Evolutionary conservation across 2,329 filamentous ascomycete species (phyloP), one percentile per base, ranked within the genome.

Genomic region (Penicillium aurantiogriseum): DNA sequence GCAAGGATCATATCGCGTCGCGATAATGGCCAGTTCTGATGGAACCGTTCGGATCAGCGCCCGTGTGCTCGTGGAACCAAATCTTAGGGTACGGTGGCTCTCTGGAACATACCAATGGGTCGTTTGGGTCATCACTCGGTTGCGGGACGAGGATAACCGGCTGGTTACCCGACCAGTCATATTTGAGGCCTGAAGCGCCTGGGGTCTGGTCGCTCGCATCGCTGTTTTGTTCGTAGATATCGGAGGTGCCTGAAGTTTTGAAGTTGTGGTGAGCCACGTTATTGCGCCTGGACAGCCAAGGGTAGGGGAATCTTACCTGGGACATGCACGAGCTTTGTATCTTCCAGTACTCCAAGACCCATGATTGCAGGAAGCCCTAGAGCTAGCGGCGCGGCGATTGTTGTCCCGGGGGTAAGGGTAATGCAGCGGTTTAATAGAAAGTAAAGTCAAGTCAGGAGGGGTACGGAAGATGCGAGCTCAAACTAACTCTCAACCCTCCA

Each of bases 51-150:
- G 9, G 15, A 15, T 43, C 38, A 42, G 47, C n/a, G 9, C 6
- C 9, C 9, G 2, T 23, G 21, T 48, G 23, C 15, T 25, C 15
- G 9, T 39, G 19, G 13, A 44, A 43, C 25, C 23, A 25, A 10
- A 5, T 33, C 2, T 5, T 19, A 5, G 15, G 15, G 17, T 25
- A 10, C 61, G 71, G 81, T 82, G 62, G 62, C 42, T 66, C 76
- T 54, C 29, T n/a, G 40, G 19, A 7, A 39, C 69, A 54, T 81
- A 87, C 85, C 64, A 96, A 80, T 31, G 91, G 92, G 74, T 97
- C 92, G 72, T 95, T 93, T 4, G 90, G 91, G 72, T 96, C 91
- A 74, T 96, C 89, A 61, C 88, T 92, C 2, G 93, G 93, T 70
- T 97, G 93, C 5, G 93, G 93, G 5, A 95, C 88, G 33, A 97